Evolutionary conservation across 345 rosid genomes (phyloP).

Genomic region (Tarenaya hassleriana): DNA sequence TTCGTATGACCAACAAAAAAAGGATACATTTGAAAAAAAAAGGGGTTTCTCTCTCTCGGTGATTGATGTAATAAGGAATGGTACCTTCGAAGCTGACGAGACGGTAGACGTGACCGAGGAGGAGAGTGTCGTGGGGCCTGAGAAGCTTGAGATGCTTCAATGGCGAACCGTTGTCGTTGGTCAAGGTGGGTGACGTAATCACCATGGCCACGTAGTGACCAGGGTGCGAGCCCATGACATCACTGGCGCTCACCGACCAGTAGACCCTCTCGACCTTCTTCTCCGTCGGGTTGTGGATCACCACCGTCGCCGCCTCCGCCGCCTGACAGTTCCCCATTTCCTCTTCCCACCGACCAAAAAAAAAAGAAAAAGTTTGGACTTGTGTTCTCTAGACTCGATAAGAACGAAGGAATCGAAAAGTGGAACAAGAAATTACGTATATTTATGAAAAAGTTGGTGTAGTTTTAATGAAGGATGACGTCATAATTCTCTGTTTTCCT

Average conservation of each 20-base stretch:
- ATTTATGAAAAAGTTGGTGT: slow-evolving; percentile 8
- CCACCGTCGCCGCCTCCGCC: slow-evolving; percentile 72
- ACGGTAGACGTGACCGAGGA: slow-evolving; percentile 65
- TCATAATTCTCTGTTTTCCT: slow-evolving; percentile 10
- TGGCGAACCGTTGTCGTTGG: slow-evolving; percentile 40
- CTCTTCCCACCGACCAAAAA: neutral
- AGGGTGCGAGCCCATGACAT: slow-evolving; percentile 68
- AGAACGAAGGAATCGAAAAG: neutral
- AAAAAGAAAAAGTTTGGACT: neutral
- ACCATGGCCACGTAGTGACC: slow-evolving; percentile 81
- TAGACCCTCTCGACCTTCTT: slow-evolving; percentile 65
- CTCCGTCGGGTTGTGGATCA: slow-evolving; percentile 68
- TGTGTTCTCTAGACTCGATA: slow-evolving; percentile 13
- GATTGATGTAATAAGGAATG: neutral
- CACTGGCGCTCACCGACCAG: slow-evolving; percentile 64
- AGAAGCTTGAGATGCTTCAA: slow-evolving; percentile 79
- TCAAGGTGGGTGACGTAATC: slow-evolving; percentile 38
- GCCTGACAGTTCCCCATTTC: slow-evolving; percentile 89
- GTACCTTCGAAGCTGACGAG: slow-evolving; percentile 79
- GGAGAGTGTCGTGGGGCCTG: slow-evolving; percentile 61
- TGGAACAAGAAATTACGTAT: neutral
- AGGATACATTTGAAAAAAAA: no score
- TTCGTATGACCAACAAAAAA: slow-evolving; percentile 14
- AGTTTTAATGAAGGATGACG: slow-evolving; percentile 20
- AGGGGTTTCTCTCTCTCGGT: no score